Evolutionary conservation across 257 asterid species (phyloP).

Genomic region (Ajuga chamaepitys): DNA sequence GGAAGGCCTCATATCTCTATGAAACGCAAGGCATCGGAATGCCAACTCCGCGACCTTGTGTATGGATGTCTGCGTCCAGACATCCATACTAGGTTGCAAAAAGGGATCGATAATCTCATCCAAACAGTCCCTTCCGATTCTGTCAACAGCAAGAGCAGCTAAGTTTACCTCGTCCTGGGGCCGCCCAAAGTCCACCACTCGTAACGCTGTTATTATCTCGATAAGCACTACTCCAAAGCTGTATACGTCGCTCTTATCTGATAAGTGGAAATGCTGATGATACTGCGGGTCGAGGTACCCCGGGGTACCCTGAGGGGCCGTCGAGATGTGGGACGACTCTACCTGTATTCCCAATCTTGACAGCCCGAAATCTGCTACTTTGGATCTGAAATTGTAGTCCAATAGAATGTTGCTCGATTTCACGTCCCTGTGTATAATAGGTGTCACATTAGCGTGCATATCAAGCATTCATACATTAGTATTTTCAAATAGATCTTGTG

Average conservation of each 20-base stretch:
- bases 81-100: constrained; percentile 16
- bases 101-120: constrained; percentile 53
- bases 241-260: constrained; percentile 70
- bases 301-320: constrained; percentile 77
- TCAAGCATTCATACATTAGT: too few species aligned
- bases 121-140: constrained; percentile 54
- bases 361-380: constrained; percentile 79
- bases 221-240: constrained; percentile 70
- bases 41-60: constrained; percentile 64
- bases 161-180: constrained; percentile 47
- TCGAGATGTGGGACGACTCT: constrained; percentile 59
- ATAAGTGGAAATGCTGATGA: constrained; percentile 64
- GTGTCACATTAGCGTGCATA: too few species aligned
- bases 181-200: constrained; percentile 53
- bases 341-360: constrained; percentile 56
- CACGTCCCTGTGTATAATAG: too few species aligned
- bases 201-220: constrained; percentile 55
- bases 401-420: constrained; percentile 72
- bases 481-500: too few species aligned
- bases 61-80: constrained; percentile 31
- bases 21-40: constrained; percentile 62
- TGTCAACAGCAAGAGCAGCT: constrained; percentile 53
- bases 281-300: constrained; percentile 78
- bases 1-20: constrained; percentile 68
- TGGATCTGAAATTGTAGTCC: constrained; percentile 47